Base-by-base conservation (phyloP, 2,329 filamentous ascomycete genomes). In the Neurospora sp. region DNA sequence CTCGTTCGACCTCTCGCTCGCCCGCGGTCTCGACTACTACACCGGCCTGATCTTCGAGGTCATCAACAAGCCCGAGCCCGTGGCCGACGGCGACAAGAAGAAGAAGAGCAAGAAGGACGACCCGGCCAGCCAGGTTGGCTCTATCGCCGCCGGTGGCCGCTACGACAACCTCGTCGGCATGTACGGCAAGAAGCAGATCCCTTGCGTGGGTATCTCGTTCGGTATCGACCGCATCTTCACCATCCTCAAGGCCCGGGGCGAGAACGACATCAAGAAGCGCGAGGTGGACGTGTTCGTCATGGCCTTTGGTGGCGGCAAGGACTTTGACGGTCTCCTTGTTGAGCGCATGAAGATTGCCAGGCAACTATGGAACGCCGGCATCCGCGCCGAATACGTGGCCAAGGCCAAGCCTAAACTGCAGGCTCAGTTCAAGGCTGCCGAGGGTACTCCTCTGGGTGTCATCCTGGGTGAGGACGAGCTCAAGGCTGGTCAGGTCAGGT, bases 221-320 rank as follows among this genome's bases (percentile, higher is more conserved):
- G 95, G 95, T 69, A 93, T 97, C 67, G 95, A 98, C 80, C 90
- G 95, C 75, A 97, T 98, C 77, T 97, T 97, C 82, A 93, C 91
- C 75, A 94, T 97, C 77, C 93, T 91, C 73, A 94, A 97, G 80
- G 90, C 92, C 13, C 88, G 87, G 72, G 87, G 86, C 70, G 87
- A 88, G 70, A 85, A 86, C 70, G 80, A 81, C 38, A 82, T 89
- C 68, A 84, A 91, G 73, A 85, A 85, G 73, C 93, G 90, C 77
- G 91, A 96, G 75, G 90, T 94, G 2, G 94, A 98, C 77, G 93
- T 94, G 66, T 97, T 89, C 80, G 91, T 98, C 77, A 98, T 98
- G 93, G 93, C 93, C 0, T 93, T 97, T 77, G 94, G 93, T 69
- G 91, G 92, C 68, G 91, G 93, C 68, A 95, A 94, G 81, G 91